Evolutionary conservation across 2,329 filamentous ascomycete genomes (phyloP), one percentile per base, ranked within the genome.

Genomic region (Neurospora crassa): DNA sequence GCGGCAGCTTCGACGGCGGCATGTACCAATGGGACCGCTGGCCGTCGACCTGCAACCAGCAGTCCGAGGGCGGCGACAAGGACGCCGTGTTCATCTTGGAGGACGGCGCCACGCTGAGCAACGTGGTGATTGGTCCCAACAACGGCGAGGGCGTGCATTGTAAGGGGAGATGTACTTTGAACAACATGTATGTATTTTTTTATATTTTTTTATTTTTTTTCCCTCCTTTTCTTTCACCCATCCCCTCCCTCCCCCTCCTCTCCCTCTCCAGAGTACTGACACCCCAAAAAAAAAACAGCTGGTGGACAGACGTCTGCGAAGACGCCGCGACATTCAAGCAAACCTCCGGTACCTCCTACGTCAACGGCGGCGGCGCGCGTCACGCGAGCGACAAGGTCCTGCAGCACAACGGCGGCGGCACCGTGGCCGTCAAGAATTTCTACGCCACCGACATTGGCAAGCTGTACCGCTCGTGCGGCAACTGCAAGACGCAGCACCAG

Each of bases 41-140:
- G 37, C 76, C 76, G 0, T 76, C 75, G n/a, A 77, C 76, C 18
- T 76, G 75, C 73, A 72, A 67, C 20, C 70, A 68, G 1, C 75
- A 76, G 41, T 37, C 70, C 14, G 78, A 76, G 45, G 74, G 74
- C 42, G 78, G 77, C 20, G 77, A 79, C 20, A 71, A 73, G 37
- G 78, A 83, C 73, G 83, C 85, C 40, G 83, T 87, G 72, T 87
- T 87, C 81, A 79, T 84, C 70, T 78, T 87, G 69, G 79, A 83
- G 76, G 79, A 83, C 67, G 85, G 85, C 47, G 85, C 81, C n/a
- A 84, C 81, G 29, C 78, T 87, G 20, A 83, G 80, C 75, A 86
- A 87, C 75, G 84, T 83, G 74, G 84, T 87, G 75, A 84, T 86
- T 70, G 84, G 85, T 16, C 80, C 81, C 16, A 81, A 83, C 74